These are phyloP conservation scores for Gossypioides kirkii DNA, from an alignment of 345 rosid species.

Conservation along the genomic window DNA sequence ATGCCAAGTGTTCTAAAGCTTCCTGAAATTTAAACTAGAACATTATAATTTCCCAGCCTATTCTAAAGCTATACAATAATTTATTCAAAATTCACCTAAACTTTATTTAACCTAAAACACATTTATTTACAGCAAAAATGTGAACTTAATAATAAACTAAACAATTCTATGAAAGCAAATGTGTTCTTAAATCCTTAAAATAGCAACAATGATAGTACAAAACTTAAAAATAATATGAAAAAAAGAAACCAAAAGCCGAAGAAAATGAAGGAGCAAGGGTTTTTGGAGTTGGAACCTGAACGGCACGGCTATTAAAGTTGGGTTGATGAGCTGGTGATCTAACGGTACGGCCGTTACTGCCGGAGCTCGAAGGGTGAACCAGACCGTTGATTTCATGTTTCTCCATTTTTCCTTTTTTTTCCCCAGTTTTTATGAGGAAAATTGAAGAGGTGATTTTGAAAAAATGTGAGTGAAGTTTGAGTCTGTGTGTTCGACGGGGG, in stretches of 20 bases:
- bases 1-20: slow-evolving; percentile 77
- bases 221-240: neutral
- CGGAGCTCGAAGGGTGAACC: slow-evolving; percentile 19
- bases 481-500: neutral
- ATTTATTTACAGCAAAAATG: neutral
- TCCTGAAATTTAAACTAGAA: slow-evolving; percentile 49
- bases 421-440: neutral
- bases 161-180: slow-evolving; percentile 1
- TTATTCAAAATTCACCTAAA: neutral
- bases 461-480: neutral
- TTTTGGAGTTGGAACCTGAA: slow-evolving; percentile 34
- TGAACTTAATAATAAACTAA: neutral
- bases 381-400: slow-evolving; percentile 25
- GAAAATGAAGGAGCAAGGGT: neutral
- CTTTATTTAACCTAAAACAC: neutral
- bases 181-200: neutral
- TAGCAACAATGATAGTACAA: neutral
- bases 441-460: no score
- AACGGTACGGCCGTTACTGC: slow-evolving; percentile 12
- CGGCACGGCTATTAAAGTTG: slow-evolving; percentile 36
- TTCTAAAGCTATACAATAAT: neutral
- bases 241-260: slow-evolving; percentile 9
- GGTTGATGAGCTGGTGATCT: slow-evolving; percentile 30
- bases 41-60: neutral
- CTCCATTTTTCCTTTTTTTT: slow-evolving; percentile 23